Percentiles rank a stretch among this genome's conserved stretches.
Evolutionary conservation across 352 stramenopile species (phyloP).

Genomic region (Globisporangium carolinianum): DNA sequence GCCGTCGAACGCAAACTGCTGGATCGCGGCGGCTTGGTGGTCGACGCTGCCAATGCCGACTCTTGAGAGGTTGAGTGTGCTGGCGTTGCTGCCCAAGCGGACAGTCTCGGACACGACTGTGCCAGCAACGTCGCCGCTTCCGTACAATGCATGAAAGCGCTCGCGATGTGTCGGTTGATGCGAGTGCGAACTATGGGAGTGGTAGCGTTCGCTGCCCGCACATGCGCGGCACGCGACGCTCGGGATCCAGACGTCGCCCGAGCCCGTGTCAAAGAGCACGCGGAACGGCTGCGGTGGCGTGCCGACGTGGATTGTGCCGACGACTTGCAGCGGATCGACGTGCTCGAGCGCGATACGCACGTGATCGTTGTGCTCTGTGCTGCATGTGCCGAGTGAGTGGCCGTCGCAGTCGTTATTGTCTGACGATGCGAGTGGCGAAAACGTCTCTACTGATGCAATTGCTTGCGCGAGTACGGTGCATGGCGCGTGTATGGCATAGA

Average conservation of each 20-base stretch:
- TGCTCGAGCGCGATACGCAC: slow-evolving; percentile 22
- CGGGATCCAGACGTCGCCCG: slow-evolving; percentile 33
- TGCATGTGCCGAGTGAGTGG: no score
- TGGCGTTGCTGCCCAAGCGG: slow-evolving; percentile 1
- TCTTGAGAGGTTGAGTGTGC: slow-evolving; percentile 1
- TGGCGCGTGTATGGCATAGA: no score
- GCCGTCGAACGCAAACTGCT: slow-evolving; percentile 27
- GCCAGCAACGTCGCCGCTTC: slow-evolving; percentile 24
- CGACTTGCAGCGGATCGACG: slow-evolving; percentile 38
- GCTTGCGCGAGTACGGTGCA: no score
- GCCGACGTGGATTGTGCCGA: slow-evolving; percentile 24
- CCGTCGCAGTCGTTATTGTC: no score
- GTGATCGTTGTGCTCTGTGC: no score
- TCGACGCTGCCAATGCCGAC: slow-evolving; percentile 21
- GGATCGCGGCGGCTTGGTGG: slow-evolving; percentile 18
- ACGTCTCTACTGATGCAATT: no score
- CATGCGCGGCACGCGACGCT: slow-evolving; percentile 22
- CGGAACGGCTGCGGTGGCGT: slow-evolving; percentile 22
- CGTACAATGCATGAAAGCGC: slow-evolving; percentile 23
- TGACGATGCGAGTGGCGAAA: no score
- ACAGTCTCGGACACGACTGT: slow-evolving; percentile 17
- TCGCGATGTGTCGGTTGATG: background rate
- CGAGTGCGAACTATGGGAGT: slow-evolving; percentile 3
- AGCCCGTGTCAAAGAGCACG: slow-evolving; percentile 46
- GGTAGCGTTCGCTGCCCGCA: slow-evolving; percentile 20